Evolutionary conservation across 225 moss, liverwort and hornwort genomes (phyloP), one percentile per base, ranked within the genome.

Genomic region (Pseudoscleropodium purum): DNA sequence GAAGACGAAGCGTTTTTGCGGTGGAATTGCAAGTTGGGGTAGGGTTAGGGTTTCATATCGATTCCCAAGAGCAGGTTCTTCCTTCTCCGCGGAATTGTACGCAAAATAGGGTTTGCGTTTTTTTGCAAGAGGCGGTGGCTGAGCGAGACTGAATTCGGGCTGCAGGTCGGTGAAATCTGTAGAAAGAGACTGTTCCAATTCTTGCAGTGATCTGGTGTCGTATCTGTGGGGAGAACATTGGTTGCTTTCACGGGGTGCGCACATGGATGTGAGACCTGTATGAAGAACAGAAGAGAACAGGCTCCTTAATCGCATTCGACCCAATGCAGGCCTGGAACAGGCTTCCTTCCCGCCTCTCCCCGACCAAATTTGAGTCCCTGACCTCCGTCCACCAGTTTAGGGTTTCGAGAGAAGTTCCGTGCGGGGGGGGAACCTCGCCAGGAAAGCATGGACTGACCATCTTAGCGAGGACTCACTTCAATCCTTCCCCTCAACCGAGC

Each of bases 291-390:
- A 82, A 82, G 85, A 89, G 84, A 69, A 34, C 62, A 27, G 85
- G 64, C 43, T 64, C 79, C 29, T 41, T 45, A 84, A 52, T 70
- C 54, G 66, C 54, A n/a, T 79, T 79, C 39, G 86, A 92, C 87
- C 88, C 81, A 91, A 93, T 93, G 93, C 93, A 94, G 93, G 94
- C 94, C 67, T 94, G 94, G 91, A 87, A 82, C 65, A 93, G 91
- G 85, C 89, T 92, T 56, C 93, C 93, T 90, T 90, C 92, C 30
- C 93, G 92, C 90, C 85, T 89, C 88, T 81, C 93, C 34, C 87
- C 87, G 39, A 91, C 67, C 82, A 93, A 93, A 72, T 85, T 93
- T 75, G 87, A 93, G 77, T 92, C 92, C 20, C 27, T 92, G 78
- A 87, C 89, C 29, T 89, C 92, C 36, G 85, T 89, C 69, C 91